Conservation (phyloP, 345 rosid species). For the Pseudoturritis turrita region DNA sequence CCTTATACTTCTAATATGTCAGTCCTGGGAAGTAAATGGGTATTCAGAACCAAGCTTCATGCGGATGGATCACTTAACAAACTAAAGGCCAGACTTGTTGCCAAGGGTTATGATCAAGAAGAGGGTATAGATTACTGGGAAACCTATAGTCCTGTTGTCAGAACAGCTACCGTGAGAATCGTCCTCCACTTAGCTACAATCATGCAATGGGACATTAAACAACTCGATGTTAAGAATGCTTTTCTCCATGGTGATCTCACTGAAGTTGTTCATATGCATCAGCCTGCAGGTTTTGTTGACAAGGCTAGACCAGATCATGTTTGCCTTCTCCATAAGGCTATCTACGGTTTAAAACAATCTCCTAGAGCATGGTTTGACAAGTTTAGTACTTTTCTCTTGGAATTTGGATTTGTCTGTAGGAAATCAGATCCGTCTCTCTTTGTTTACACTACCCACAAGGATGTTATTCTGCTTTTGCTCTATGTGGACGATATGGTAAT, state of each 20-base stretch:
- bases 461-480: too few species aligned
- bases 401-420: background rate
- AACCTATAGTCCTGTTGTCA: background rate
- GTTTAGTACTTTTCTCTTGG: background rate
- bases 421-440: too few species aligned
- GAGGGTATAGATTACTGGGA: background rate
- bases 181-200: background rate
- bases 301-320: too few species aligned
- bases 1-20: too few species aligned
- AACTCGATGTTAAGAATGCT: background rate
- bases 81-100: too few species aligned
- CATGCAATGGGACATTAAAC: background rate
- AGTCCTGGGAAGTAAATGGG: too few species aligned
- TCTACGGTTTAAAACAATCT: background rate
- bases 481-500: too few species aligned
- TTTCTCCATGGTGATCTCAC: background rate
- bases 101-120: background rate
- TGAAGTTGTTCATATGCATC: background rate
- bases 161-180: rapidly evolving
- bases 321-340: background rate
- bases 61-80: too few species aligned
- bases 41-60: too few species aligned
- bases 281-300: too few species aligned
- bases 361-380: background rate
- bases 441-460: too few species aligned